Conservation (phyloP, 2,329 filamentous ascomycete genomes). For the Fusarium setosum region DNA sequence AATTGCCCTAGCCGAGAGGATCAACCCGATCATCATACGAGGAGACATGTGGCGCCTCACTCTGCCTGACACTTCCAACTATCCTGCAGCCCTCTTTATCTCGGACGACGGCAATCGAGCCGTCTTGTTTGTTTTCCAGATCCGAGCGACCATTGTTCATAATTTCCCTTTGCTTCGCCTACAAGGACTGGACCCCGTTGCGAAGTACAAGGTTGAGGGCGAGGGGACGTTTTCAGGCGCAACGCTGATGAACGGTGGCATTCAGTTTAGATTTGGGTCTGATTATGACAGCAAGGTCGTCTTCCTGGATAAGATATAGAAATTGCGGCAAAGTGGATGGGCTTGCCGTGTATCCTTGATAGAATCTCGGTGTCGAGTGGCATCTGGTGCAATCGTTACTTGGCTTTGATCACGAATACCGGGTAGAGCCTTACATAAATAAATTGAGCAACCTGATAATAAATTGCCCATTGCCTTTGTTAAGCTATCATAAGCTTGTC, state of each 20-base stretch:
- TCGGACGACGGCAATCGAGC: slow-evolving; percentile 60
- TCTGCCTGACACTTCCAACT: slow-evolving; percentile 69
- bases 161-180: slow-evolving; percentile 65
- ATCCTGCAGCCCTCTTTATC: slow-evolving; percentile 71
- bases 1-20: slow-evolving; percentile 63
- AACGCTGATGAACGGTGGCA: slow-evolving; percentile 71
- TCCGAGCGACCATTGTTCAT: slow-evolving; percentile 60
- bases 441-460: too few relatives aligned
- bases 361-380: too few relatives aligned
- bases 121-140: slow-evolving; percentile 71
- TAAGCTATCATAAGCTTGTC: too few relatives aligned
- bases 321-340: too few relatives aligned
- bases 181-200: slow-evolving; percentile 65
- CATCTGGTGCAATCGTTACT: too few relatives aligned
- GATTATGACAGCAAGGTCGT: slow-evolving; percentile 70
- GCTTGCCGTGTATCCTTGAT: too few relatives aligned
- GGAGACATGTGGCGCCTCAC: slow-evolving; percentile 71
- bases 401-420: too few relatives aligned
- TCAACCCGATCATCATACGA: slow-evolving; percentile 69
- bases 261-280: slow-evolving; percentile 62
- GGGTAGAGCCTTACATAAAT: too few relatives aligned
- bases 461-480: too few relatives aligned
- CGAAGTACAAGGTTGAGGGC: slow-evolving; percentile 65
- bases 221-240: slow-evolving; percentile 65
- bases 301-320: slow-evolving; percentile 58